Evolutionary conservation across 2,329 filamentous ascomycete species (phyloP).

Genomic region (Trichoderma sp.): DNA sequence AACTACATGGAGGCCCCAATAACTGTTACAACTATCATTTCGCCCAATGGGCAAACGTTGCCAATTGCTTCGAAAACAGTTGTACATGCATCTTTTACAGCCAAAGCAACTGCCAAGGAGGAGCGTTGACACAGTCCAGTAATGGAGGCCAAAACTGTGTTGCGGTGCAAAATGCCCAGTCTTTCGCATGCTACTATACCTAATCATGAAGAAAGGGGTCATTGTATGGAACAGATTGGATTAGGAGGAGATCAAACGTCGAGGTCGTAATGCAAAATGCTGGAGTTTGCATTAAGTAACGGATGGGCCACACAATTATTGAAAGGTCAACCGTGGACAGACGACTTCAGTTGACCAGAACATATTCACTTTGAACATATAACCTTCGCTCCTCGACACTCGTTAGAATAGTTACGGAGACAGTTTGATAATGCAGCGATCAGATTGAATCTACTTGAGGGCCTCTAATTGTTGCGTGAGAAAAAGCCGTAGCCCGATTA

Average conservation of each 20-base stretch:
- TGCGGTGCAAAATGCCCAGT: not conserved
- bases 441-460: not conserved
- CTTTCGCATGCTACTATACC: not conserved
- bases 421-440: not conserved
- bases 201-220: not conserved
- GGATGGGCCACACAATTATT: not conserved
- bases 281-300: not conserved
- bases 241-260: not conserved
- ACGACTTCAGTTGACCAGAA: not conserved
- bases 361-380: not conserved
- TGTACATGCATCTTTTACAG: not conserved
- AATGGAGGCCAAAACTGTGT: not conserved
- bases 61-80: not conserved
- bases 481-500: not conserved
- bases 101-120: not conserved
- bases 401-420: not conserved
- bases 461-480: not conserved
- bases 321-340: not conserved
- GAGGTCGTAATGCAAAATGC: not conserved
- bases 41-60: not conserved
- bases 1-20: not conserved
- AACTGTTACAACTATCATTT: conserved; percentile 8
- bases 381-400: not conserved
- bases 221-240: not conserved
- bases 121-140: not conserved